Base-by-base conservation (phyloP, 805 yeast genomes). In the Aciculoconidium aculeatum region DNA sequence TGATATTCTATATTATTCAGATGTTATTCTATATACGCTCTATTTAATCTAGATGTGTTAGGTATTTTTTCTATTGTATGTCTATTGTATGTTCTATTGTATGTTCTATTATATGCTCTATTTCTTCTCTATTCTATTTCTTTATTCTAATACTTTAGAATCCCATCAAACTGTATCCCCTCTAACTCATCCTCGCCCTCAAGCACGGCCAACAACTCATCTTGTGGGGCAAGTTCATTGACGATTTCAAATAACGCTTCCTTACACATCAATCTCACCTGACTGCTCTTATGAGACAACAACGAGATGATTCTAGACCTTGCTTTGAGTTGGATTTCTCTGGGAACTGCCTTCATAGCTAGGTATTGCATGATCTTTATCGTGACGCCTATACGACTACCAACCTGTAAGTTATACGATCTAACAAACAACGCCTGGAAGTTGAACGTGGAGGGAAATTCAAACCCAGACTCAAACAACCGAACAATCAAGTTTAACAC, bases 351-450 rank as follows among this genome's bases (percentile, higher is more conserved):
- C 3, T 1, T 11, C 6, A 38, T 12, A 4, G 53, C 42, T 17
- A 77, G 32, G 23, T 55, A 53, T 5, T 65, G 67, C 37, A 78
- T 67, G 0, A 75, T 37, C 28, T 58, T 52, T 4, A 76, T 44
- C 0, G 69, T 66, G 9, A 59, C 41, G 1, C 49, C 40, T 1
- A 75, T 36, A 23, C 76, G 48, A 1, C 75, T 69, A 34, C 67
- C 68, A 18, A 80, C 53, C 31, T 77, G 80, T 18, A 75, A 48
- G 44, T 80, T 80, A 55, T 65, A 75, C 4, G 71, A 51, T 17
- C 75, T 53, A 1, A 71, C 58, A 25, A 59, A 72, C 4, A 77
- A 47, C 1, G 60, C 52, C 20, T 56, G 43, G 11, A 51, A 42
- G 15, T 48, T 43, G 23, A 58, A 55, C 2, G 22, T 31, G 0